These are phyloP conservation scores for Brassica carinata DNA, from an alignment of 345 rosid species.

Conservation along the genomic window DNA sequence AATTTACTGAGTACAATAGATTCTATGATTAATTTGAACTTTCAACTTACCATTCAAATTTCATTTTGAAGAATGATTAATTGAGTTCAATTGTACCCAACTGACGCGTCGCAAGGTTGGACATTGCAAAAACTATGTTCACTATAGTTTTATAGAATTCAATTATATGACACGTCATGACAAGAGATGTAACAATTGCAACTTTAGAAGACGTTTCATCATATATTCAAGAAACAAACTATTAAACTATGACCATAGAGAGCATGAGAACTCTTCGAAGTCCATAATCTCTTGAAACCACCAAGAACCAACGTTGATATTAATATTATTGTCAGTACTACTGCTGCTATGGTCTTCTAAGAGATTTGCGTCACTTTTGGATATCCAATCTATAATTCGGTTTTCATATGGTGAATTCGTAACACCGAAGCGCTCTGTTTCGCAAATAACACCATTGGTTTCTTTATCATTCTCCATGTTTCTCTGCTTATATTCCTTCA, in stretches of 20 bases:
- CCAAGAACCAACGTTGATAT: constrained; percentile 26
- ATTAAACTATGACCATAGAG: constrained; percentile 31
- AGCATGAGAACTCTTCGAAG: constrained; percentile 37
- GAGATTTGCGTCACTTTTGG: constrained; percentile 36
- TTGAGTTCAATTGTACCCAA: too few relatives aligned
- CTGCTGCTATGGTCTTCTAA: constrained; percentile 29
- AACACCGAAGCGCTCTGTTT: constrained; percentile 19
- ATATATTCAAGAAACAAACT: neutral
- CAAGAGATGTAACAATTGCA: neutral
- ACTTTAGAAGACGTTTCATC: neutral
- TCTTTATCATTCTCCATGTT: constrained; percentile 20
- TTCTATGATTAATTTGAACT: neutral
- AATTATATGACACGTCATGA: neutral
- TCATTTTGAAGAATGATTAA: neutral
- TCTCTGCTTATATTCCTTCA: constrained; percentile 12
- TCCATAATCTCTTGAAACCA: constrained; percentile 38
- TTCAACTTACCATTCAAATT: neutral
- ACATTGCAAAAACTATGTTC: too few relatives aligned
- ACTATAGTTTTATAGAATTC: too few relatives aligned
- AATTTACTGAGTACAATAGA: neutral
- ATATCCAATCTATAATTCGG: constrained; percentile 55
- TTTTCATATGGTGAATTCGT: constrained; percentile 58
- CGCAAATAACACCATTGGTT: constrained; percentile 12
- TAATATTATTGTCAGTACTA: constrained; percentile 13
- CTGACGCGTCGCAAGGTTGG: too few relatives aligned